Evolutionary conservation across 768 basidiomycete species (phyloP).

Genomic region (Lyophyllum decastes): DNA sequence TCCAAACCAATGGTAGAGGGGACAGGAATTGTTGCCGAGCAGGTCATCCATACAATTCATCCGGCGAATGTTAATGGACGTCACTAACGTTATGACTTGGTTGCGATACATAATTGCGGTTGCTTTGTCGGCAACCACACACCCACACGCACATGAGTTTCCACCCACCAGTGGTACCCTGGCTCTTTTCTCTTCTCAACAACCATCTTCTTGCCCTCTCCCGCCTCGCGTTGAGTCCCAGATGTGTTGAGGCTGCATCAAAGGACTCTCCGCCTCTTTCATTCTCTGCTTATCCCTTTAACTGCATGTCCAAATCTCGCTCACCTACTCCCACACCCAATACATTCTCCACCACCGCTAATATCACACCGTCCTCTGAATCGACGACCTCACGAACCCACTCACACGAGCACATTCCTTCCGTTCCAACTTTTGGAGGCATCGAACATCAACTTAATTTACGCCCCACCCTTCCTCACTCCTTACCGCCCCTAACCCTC

Average conservation of each 20-base stretch:
- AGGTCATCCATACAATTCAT: conserved; percentile 5
- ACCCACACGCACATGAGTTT: conserved; percentile 21
- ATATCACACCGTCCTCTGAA: conserved; percentile 32
- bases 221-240: conserved; percentile 26
- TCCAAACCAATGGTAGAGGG: conserved; percentile 7
- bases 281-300: conserved; percentile 29
- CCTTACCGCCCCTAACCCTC: conserved; percentile 23
- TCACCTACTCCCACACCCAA: conserved; percentile 46
- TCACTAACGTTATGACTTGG: conserved; percentile 10
- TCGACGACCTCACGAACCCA: conserved; percentile 45
- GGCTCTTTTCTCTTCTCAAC: conserved; percentile 14
- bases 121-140: conserved; percentile 18
- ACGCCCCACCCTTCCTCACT: conserved; percentile 27
- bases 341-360: conserved; percentile 32
- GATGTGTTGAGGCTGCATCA: conserved; percentile 47
- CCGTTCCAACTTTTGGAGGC: conserved; percentile 20
- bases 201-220: conserved; percentile 23
- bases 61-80: conserved; percentile 4
- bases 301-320: conserved; percentile 53
- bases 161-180: conserved; percentile 20
- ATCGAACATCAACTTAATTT: conserved; percentile 23
- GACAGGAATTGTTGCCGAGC: conserved; percentile 12
- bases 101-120: conserved; percentile 21
- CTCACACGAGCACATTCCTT: conserved; percentile 37
- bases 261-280: conserved; percentile 35